Percentiles rank a stretch among this genome's conserved stretches.
Conservation (phyloP, 352 stramenopile genomes). For the Pythium rhizo-oryzae region DNA sequence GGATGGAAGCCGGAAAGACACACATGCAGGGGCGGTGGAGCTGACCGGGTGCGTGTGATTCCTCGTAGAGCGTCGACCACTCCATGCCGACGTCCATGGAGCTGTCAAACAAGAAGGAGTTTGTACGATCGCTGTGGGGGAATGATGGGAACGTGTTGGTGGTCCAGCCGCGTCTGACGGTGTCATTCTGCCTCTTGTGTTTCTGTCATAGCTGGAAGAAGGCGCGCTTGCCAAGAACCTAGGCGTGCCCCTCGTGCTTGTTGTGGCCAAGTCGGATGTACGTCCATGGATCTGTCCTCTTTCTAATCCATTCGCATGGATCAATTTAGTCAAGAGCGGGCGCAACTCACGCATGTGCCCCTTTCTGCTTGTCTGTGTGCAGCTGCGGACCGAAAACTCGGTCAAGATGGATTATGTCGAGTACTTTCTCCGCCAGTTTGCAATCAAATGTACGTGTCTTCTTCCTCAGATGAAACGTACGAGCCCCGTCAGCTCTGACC, state of each 20-base stretch:
- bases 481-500: neutral
- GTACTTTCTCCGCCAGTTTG: constrained; percentile 77
- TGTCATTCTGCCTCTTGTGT: no score
- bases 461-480: neutral
- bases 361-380: constrained; percentile 3
- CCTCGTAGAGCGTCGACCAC: constrained; percentile 55
- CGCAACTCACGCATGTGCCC: neutral
- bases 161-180: neutral
- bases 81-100: constrained; percentile 56
- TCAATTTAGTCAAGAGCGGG: no score
- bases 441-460: constrained; percentile 66
- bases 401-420: constrained; percentile 88
- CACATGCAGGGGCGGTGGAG: no score
- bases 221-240: constrained; percentile 80
- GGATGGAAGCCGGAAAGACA: no score
- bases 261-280: constrained; percentile 83
- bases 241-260: constrained; percentile 69
- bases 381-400: constrained; percentile 78
- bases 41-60: neutral
- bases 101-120: constrained; percentile 60
- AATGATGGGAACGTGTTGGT: no score
- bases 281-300: constrained; percentile 7
- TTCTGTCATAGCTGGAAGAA: constrained; percentile 60
- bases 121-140: constrained; percentile 39
- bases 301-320: no score